Conservation (phyloP, 495 filamentous ascomycete genomes). For the Daldinia bambusicola region DNA sequence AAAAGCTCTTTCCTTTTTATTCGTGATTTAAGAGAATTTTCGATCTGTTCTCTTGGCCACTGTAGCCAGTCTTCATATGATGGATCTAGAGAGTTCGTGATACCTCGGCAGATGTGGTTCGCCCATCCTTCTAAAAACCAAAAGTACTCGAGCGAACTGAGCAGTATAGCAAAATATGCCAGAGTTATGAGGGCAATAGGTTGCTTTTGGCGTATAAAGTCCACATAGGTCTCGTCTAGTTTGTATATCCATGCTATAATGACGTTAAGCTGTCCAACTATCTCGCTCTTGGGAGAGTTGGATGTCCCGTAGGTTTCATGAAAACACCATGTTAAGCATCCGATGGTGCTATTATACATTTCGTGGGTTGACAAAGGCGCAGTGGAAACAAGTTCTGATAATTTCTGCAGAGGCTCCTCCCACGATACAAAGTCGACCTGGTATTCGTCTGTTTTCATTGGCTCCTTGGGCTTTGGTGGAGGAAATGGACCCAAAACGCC, state of each 20-base stretch:
- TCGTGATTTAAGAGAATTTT: background rate
- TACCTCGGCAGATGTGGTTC: background rate
- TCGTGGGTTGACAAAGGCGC: background rate
- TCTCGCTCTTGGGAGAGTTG: background rate
- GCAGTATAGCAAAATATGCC: background rate
- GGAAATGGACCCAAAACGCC: background rate
- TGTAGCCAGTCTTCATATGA: background rate
- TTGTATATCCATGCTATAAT: background rate
- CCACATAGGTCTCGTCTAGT: background rate
- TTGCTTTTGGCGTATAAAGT: background rate
- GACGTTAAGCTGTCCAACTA: background rate
- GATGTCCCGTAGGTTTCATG: conserved; percentile 1
- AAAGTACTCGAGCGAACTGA: background rate
- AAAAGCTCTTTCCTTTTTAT: background rate
- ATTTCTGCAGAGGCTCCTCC: background rate
- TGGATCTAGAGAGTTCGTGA: background rate
- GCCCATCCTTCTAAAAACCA: background rate
- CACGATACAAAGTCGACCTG: background rate
- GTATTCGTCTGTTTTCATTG: background rate
- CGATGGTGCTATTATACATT: background rate
- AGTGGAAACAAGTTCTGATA: background rate
- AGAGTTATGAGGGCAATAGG: background rate
- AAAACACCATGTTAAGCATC: background rate
- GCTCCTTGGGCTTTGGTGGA: background rate
- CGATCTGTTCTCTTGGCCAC: background rate